Conservation (phyloP, 164 flowering plant genomes). For the Magnolia changhungtana region DNA sequence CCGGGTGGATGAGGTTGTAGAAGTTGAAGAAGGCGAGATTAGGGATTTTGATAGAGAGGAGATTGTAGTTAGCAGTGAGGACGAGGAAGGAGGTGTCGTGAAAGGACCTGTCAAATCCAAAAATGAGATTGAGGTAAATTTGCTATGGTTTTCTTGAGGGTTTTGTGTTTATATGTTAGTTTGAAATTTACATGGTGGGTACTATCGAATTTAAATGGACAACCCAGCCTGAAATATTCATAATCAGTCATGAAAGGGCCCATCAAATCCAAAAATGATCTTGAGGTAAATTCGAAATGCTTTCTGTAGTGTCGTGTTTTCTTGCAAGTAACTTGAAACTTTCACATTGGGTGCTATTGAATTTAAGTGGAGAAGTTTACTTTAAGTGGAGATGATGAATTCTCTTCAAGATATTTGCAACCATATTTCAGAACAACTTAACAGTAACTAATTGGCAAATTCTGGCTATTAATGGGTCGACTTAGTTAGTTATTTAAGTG, state of each 20-base stretch:
- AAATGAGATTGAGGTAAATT: slow-evolving; percentile 68
- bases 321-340: background rate
- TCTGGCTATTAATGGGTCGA: too few species aligned
- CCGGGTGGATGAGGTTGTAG: slow-evolving; percentile 18
- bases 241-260: background rate
- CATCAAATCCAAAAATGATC: background rate
- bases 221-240: background rate
- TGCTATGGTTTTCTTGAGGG: background rate
- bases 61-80: slow-evolving; percentile 31
- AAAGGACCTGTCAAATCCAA: slow-evolving; percentile 64
- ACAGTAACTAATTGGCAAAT: too few species aligned
- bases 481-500: too few species aligned
- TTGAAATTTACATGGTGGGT: too few species aligned
- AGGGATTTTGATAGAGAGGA: slow-evolving; percentile 30
- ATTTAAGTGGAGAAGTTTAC: too few species aligned
- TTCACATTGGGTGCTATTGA: too few species aligned
- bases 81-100: slow-evolving; percentile 21
- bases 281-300: background rate
- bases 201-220: background rate
- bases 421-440: too few species aligned
- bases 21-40: slow-evolving; percentile 81
- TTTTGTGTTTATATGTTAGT: background rate
- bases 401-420: too few species aligned
- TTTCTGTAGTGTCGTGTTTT: background rate
- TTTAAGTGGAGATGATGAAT: too few species aligned